These are phyloP conservation scores for Carex pumila DNA, from an alignment of 176 grass and related monocot species.

Conservation along the genomic window DNA sequence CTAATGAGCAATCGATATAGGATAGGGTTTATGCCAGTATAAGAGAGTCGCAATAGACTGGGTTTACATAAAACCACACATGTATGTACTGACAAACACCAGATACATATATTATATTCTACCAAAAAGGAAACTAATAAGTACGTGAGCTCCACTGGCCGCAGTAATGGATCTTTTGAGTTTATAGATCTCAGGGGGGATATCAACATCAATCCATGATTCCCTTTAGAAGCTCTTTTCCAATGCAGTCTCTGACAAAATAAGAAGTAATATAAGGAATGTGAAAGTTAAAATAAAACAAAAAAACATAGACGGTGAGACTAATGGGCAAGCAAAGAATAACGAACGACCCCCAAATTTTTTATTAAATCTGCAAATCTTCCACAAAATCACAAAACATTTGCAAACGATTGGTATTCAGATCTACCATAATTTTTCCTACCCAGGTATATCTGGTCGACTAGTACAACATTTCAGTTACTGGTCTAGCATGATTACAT, in stretches of 20 bases:
- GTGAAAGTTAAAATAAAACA: background rate
- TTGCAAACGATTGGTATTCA: background rate
- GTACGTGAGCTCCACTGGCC: slow-evolving; percentile 34
- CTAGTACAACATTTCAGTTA: background rate
- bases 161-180: slow-evolving; percentile 21
- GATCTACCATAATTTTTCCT: background rate
- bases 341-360: background rate
- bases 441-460: background rate
- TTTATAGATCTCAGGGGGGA: slow-evolving; percentile 31
- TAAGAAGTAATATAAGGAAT: background rate
- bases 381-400: background rate
- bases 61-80: slow-evolving; percentile 7
- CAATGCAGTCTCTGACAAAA: slow-evolving; percentile 39
- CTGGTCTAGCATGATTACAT: background rate
- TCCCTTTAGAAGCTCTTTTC: slow-evolving; percentile 39
- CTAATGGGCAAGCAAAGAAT: background rate
- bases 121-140: slow-evolving; percentile 13
- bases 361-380: background rate
- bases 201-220: slow-evolving; percentile 39
- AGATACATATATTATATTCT: slow-evolving; percentile 2
- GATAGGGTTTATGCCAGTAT: slow-evolving; percentile 8
- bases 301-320: background rate
- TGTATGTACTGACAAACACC: background rate
- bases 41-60: slow-evolving; percentile 4
- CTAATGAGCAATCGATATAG: slow-evolving; percentile 1